Evolutionary conservation across 2,329 filamentous ascomycete genomes (phyloP).

Genomic region (Trichocomaceae sp.): DNA sequence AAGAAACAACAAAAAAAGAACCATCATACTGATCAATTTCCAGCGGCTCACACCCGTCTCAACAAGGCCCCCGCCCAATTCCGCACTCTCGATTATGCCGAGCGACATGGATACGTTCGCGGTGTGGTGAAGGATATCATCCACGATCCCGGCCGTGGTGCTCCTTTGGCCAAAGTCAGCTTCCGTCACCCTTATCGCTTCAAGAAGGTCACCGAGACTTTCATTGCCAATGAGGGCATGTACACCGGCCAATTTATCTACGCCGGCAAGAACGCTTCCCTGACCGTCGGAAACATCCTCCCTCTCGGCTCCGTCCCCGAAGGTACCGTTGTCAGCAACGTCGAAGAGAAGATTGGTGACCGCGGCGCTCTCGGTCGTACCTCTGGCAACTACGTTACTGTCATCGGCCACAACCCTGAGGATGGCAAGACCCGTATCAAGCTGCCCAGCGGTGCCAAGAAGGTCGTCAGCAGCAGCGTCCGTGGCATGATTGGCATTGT

Average conservation of each 20-base stretch:
- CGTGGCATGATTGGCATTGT: conserved; percentile 99
- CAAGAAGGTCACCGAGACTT: conserved; percentile 97
- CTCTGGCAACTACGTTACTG: conserved; percentile 98
- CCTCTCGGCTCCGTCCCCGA: conserved; percentile 91
- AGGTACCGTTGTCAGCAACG: conserved; percentile 98
- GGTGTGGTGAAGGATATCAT: conserved; percentile 98
- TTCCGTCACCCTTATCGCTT: conserved; percentile 99
- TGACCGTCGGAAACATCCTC: conserved; percentile 96
- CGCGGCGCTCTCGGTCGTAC: conserved; percentile 93
- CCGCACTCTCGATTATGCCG: conserved; percentile 91
- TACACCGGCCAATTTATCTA: conserved; percentile 99
- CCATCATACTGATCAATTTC: conserved; percentile 9
- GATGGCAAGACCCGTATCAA: conserved; percentile 99
- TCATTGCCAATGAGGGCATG: conserved; percentile 99
- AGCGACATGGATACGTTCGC: conserved; percentile 95
- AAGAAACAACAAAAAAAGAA: conserved; percentile 1
- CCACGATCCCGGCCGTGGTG: conserved; percentile 97
- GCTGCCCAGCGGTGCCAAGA: conserved; percentile 98
- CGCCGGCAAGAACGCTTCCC: conserved; percentile 95
- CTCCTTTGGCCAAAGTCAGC: conserved; percentile 89
- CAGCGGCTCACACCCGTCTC: conserved; percentile 77
- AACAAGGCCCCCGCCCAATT: conserved; percentile 96
- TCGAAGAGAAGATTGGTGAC: conserved; percentile 98
- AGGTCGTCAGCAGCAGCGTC: conserved; percentile 85
- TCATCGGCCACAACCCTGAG: conserved; percentile 95